Percentiles rank a stretch among this genome's conserved stretches.
These are phyloP conservation scores for Rutstroemia sp. DNA, from an alignment of 2,329 filamentous ascomycete species.

Conservation along the genomic window DNA sequence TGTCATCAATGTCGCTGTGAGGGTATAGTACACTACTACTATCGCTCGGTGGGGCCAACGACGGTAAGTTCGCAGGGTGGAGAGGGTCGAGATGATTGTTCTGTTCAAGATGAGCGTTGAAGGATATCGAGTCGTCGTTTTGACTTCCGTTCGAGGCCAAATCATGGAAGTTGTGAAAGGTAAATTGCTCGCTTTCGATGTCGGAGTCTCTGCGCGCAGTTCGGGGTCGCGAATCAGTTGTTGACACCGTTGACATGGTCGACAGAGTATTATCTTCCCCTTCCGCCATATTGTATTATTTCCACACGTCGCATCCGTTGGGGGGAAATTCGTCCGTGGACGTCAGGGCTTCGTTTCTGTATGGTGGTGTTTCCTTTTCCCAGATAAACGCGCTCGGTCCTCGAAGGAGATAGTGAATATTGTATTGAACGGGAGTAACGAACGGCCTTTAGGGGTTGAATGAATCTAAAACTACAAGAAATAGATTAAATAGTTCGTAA, in stretches of 20 bases:
- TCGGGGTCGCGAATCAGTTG: constrained; percentile 19
- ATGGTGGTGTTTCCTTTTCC: not conserved
- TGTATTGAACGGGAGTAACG: not conserved
- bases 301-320: constrained; percentile 24
- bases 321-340: not conserved
- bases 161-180: constrained; percentile 24
- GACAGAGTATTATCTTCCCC: constrained; percentile 17
- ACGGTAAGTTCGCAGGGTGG: constrained; percentile 20
- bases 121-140: constrained; percentile 22
- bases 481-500: not conserved
- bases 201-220: constrained; percentile 23
- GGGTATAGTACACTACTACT: constrained; percentile 26
- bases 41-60: constrained; percentile 22
- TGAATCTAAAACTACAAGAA: not conserved
- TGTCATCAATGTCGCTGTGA: constrained; percentile 20
- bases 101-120: constrained; percentile 14
- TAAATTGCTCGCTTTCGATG: constrained; percentile 24
- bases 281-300: constrained; percentile 24
- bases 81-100: constrained; percentile 19
- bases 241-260: constrained; percentile 7
- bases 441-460: not conserved
- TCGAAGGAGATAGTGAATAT: not conserved
- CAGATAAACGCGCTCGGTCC: constrained; percentile 16
- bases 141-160: constrained; percentile 20
- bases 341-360: not conserved